Base-by-base conservation (phyloP, 306 rosid species). In the Hylodesmum podocarpum region DNA sequence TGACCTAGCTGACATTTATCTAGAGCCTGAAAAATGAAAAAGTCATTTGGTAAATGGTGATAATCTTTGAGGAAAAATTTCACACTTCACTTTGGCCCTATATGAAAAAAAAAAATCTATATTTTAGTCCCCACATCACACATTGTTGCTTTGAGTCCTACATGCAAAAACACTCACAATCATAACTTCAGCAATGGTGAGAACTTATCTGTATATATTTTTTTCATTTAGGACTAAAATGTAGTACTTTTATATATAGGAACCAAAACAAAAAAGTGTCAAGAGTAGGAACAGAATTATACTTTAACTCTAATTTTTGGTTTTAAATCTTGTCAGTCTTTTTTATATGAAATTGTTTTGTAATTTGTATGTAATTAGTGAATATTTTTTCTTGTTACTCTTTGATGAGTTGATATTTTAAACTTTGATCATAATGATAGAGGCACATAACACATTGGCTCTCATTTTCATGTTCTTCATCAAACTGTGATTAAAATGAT, bases 1-100 rank as follows among this genome's bases (percentile, higher is more conserved):
- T 87, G 76, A 63, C 92, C 97, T 22, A 94, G 85, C 78, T 92
- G 98, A 82, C 97, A 94, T 85, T 94, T 91, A 55, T 90, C 90
- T 18, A 94, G 85, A 68, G 98, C 93, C 98, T 94, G 88, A 69
- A 80, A 80, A 58, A 28, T 51, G 51, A 54, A 80, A 54, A 27
- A 44, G 8, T 41, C 69, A 69, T 47, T 62, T 53, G 24, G 29
- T 4, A 70, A 28, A 37, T 66, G 43, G 31, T 51, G 47, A 65
- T 29, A 70, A 40, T 39, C 2, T 8, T 55, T 31, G 6, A 58
- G 44, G 58, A 44, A 51, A 31, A n/a, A 13, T 4, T 28, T 58
- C 19, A 57, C 36, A 14, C 66, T 15, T 58, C 22, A 14, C 29
- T 58, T 58, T 28, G 66, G 13, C 65, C 21, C 14, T 28, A 5